Evolutionary conservation across 2,329 filamentous ascomycete genomes (phyloP), one percentile per base, ranked within the genome.

Genomic region (Aspergillus tubingensis): DNA sequence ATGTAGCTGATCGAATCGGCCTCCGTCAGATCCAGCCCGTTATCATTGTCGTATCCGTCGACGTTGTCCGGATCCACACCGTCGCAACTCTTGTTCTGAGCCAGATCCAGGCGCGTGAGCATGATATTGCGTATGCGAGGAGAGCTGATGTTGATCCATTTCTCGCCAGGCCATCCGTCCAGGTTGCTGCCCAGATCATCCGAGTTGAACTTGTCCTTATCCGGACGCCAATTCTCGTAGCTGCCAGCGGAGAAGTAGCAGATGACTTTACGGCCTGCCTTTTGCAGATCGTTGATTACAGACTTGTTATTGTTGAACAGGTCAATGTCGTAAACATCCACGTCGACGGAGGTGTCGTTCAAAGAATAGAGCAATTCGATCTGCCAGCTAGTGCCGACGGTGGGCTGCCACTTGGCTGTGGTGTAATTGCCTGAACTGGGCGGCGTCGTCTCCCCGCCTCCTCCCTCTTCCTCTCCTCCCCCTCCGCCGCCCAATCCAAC

Each of bases 191-290:
- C 89, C 44, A 86, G 71, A 65, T 91, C 88, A 0, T 74, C 71
- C 1, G 78, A 63, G 7, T 76, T 69, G 69, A 91, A 91, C 5
- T 83, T 67, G 30, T 69, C 70, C 17, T 81, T 80, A 70, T 91
- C 89, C 0, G 80, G 74, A 3, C 89, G 82, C 77, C 82, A 85
- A 54, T 85, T 71, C 74, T 92, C 89, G 67, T 83, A 90, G 7
- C 85, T 88, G 1, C 89, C 89, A 0, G 87, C 88, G 54, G 86
- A 88, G 77, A 91, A 91, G 76, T 92, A 92, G 78, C 89, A 92
- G 60, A 91, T 87, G 57, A 91, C 84, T 62, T 84, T 86, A 69
- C 84, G 84, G 8, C 82, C 83, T 27, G 80, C 68, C 3, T 66
- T 64, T 44, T 87, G 82, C 13, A 88, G 76, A 5, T 72, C 70